phyloP scores from a whole-genome alignment of 1,139 yeast genomes.

The Magnusiomyces suaveolens region DNA sequence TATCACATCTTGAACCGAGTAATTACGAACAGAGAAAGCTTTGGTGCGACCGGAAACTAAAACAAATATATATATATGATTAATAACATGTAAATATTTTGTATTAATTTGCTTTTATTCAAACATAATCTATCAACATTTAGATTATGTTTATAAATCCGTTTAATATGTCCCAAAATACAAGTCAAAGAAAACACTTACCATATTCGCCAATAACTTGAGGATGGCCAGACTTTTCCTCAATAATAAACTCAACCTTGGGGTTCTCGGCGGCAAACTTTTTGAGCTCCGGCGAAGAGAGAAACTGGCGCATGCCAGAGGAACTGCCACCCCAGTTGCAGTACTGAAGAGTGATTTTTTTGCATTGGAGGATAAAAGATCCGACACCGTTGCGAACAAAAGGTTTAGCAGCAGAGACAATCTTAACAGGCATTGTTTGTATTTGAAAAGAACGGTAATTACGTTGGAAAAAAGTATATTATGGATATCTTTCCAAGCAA shows the following conservation, averaged over 20 bases:
- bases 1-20: conserved; percentile 44
- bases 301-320: conserved; percentile 63
- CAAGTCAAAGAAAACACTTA: conserved; percentile 12
- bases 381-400: conserved; percentile 68
- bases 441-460: background rate
- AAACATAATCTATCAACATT: too few species aligned
- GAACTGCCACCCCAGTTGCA: conserved; percentile 97
- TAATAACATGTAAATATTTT: too few species aligned
- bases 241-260: conserved; percentile 60
- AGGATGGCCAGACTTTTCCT: conserved; percentile 76
- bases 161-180: conserved; percentile 27
- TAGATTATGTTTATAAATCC: too few species aligned
- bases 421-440: conserved; percentile 22
- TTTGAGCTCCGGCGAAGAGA: conserved; percentile 45
- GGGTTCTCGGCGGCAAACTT: conserved; percentile 51
- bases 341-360: conserved; percentile 59
- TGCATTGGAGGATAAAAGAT: conserved; percentile 62
- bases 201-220: conserved; percentile 58
- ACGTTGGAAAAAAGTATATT: too few species aligned
- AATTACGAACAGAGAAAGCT: conserved; percentile 54
- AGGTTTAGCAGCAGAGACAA: conserved; percentile 21
- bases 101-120: background rate
- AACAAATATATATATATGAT: background rate
- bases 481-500: too few species aligned
- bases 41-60: conserved; percentile 32